phyloP scores from a whole-genome alignment of 1,284 basidiomycete genomes.

The Sporisorium scitamineum region DNA sequence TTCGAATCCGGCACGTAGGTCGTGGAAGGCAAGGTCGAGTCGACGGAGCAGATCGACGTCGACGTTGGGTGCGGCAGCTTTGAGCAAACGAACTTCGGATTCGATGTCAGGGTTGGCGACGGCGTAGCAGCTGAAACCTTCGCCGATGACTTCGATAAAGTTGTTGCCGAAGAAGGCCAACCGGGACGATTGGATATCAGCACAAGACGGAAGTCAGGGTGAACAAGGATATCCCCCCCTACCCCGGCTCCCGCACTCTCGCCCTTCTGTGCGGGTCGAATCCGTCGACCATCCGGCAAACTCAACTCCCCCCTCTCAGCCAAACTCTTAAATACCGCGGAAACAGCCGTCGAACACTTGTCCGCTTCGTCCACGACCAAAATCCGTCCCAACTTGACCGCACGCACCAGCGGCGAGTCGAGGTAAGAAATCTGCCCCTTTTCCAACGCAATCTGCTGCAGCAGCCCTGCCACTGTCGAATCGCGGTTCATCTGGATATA shows the following conservation, averaged over 20 bases:
- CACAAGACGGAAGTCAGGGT: slow-evolving; percentile 69
- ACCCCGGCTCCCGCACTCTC: slow-evolving; percentile 14
- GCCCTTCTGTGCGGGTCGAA: slow-evolving; percentile 44
- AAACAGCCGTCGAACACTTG: slow-evolving; percentile 69
- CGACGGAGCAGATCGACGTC: slow-evolving; percentile 56
- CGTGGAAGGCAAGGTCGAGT: slow-evolving; percentile 68
- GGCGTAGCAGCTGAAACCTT: slow-evolving; percentile 68
- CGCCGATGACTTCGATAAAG: slow-evolving; percentile 69
- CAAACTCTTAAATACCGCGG: slow-evolving; percentile 69
- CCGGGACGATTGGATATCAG: slow-evolving; percentile 70
- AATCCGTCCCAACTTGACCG: slow-evolving; percentile 67
- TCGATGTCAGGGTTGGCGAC: slow-evolving; percentile 69
- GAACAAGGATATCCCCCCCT: slow-evolving; percentile 60
- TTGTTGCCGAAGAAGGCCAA: slow-evolving; percentile 68
- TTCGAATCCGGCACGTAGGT: slow-evolving; percentile 69
- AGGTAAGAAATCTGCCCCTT: slow-evolving; percentile 66
- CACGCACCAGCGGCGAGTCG: slow-evolving; percentile 69
- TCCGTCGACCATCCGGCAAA: slow-evolving; percentile 67
- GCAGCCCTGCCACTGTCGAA: slow-evolving; percentile 63
- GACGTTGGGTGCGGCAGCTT: slow-evolving; percentile 66
- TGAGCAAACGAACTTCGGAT: slow-evolving; percentile 67
- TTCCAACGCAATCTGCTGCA: slow-evolving; percentile 67
- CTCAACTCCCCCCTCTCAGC: slow-evolving; percentile 69
- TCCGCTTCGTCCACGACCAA: slow-evolving; percentile 70
- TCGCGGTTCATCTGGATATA: slow-evolving; percentile 70